These are phyloP conservation scores for Yarrowia sp. DNA, from an alignment of 805 yeast genomes.

Conservation along the genomic window DNA sequence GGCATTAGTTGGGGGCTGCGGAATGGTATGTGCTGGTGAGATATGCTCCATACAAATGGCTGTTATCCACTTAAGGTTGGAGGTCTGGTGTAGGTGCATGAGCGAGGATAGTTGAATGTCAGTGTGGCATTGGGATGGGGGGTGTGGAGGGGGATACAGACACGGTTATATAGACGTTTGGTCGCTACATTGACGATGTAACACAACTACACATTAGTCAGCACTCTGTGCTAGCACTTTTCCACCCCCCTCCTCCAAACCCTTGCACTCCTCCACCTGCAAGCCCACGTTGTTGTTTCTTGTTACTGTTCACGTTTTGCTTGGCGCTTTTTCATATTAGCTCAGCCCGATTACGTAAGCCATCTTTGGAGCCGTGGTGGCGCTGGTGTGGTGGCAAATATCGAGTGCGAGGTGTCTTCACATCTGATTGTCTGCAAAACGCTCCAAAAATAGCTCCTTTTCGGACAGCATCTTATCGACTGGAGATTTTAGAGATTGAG, in stretches of 20 bases:
- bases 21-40: not conserved
- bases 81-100: not conserved
- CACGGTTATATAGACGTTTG: too few relatives aligned
- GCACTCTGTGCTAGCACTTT: too few relatives aligned
- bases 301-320: not conserved
- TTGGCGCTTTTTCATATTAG: not conserved
- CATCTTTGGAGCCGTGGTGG: not conserved
- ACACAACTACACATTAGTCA: too few relatives aligned
- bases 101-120: too few relatives aligned
- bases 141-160: too few relatives aligned
- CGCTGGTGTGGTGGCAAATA: not conserved
- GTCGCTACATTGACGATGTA: too few relatives aligned
- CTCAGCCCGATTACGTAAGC: not conserved
- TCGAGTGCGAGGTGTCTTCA: not conserved
- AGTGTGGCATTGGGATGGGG: too few relatives aligned
- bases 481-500: slow-evolving; percentile 2
- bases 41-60: not conserved
- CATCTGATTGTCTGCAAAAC: too few relatives aligned
- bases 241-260: too few relatives aligned
- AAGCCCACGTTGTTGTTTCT: too few relatives aligned
- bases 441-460: slow-evolving; percentile 1
- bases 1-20: slow-evolving; percentile 12
- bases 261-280: too few relatives aligned
- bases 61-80: slow-evolving; percentile 13
- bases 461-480: not conserved